Percentiles rank a stretch among this genome's conserved stretches.
phyloP scores from a whole-genome alignment of 1,139 yeast species.

The Zygoascus hellenicus region DNA sequence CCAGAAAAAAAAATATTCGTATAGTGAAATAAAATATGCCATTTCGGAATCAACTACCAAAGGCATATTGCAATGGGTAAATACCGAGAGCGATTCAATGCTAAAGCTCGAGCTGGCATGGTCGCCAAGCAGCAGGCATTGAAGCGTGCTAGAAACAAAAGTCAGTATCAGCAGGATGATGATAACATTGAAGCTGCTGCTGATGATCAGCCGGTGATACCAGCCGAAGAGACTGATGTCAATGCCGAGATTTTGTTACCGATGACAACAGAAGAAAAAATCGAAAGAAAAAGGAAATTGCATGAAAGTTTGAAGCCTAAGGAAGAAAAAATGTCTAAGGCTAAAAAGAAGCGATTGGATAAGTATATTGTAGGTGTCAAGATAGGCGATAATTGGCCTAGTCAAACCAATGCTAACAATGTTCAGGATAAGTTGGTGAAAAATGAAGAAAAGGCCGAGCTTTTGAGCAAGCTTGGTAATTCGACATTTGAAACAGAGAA shows the following conservation, averaged over 20 bases:
- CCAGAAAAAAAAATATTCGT: no score
- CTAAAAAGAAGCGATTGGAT: constrained; percentile 60
- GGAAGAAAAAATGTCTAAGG: constrained; percentile 54
- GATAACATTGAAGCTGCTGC: constrained; percentile 22
- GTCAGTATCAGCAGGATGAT: constrained; percentile 38
- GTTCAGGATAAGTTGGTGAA: constrained; percentile 74
- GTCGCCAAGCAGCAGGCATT: constrained; percentile 73
- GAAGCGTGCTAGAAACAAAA: constrained; percentile 59
- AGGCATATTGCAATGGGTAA: constrained; percentile 54
- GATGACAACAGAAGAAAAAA: constrained; percentile 49
- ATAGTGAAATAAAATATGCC: no score
- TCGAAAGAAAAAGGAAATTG: constrained; percentile 58
- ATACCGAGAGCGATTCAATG: constrained; percentile 74
- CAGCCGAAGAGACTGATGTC: constrained; percentile 36
- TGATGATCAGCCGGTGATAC: background rate
- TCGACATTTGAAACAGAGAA: constrained; percentile 56
- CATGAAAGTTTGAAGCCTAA: constrained; percentile 55
- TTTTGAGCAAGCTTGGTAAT: constrained; percentile 70
- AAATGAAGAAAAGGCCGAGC: constrained; percentile 77
- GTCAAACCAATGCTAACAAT: background rate
- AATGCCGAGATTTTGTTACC: constrained; percentile 58
- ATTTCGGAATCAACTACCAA: no score
- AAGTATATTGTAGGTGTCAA: constrained; percentile 40
- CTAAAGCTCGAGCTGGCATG: constrained; percentile 80
- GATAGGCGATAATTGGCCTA: constrained; percentile 51